A percentile compares a stretch with the other conserved stretches of the same genome.
Conservation (phyloP, 1,139 yeast species). For the Oligophagozyma castellii region DNA sequence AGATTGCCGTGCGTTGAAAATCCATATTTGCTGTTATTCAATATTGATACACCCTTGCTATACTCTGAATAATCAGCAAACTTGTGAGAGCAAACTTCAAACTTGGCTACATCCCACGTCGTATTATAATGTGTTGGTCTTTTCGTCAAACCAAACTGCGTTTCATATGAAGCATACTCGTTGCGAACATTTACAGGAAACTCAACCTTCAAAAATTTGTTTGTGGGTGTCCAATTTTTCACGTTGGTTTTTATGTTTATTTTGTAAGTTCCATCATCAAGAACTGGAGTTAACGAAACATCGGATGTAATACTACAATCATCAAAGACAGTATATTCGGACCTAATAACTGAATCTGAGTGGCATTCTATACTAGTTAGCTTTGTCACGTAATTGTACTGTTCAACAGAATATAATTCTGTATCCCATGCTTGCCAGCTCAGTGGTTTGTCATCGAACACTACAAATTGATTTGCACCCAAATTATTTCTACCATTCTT, state of each 20-base stretch:
- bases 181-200: constrained; percentile 76
- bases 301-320: constrained; percentile 48
- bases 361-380: constrained; percentile 16
- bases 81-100: constrained; percentile 90
- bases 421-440: constrained; percentile 97
- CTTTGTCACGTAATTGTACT: constrained; percentile 38
- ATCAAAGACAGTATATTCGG: constrained; percentile 24
- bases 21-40: constrained; percentile 83
- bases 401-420: constrained; percentile 70
- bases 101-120: constrained; percentile 91
- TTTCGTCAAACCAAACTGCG: constrained; percentile 81
- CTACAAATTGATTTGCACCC: constrained; percentile 67
- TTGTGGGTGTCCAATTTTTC: constrained; percentile 66
- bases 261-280: constrained; percentile 23
- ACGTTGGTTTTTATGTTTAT: constrained; percentile 53
- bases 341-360: constrained; percentile 39
- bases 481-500: constrained; percentile 33
- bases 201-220: constrained; percentile 84
- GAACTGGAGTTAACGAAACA: constrained; percentile 54
- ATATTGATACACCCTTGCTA: constrained; percentile 74
- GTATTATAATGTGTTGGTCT: constrained; percentile 94
- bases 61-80: constrained; percentile 84
- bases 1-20: constrained; percentile 82
- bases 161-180: constrained; percentile 75
- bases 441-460: constrained; percentile 82